Evolutionary conservation across 83 land plant genomes (phyloP), one percentile per base, ranked within the genome.

Genomic region (Diphasiastrum complanatum): DNA sequence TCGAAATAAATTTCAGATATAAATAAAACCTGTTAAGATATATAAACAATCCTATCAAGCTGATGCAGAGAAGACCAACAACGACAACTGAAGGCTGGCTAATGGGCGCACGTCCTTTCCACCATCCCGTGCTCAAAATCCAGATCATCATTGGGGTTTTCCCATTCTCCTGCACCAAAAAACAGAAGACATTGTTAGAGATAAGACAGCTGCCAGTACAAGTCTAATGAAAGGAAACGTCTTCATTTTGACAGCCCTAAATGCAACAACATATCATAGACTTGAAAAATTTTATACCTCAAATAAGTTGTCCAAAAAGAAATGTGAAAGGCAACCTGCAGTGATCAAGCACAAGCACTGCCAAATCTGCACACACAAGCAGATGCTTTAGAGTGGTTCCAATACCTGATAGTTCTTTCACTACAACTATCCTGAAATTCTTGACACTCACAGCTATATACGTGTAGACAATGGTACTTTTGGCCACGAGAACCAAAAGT

Each of bases 71-170:
- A 23, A 79, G 33, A 25, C 87, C 84, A 47, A 86, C 71, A 3
- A 85, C 79, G 19, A 80, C 5, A 33, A 83, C 81, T 58, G 90
- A 75, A 46, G 73, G 79, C 19, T 73, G 74, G 37, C 81, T 75
- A 31, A 74, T 52, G 14, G 84, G 82, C 6, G 87, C 87, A 24
- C 70, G 66, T 20, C 57, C 60, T 40, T 68, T 37, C 87, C 87
- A 84, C 87, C 87, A 84, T 31, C 87, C 87, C 32, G 87, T 84
- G 69, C 85, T 84, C 41, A 84, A 41, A 55, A 84, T 78, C 87
- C 87, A 84, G 19, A 55, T 72, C 37, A 81, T 77, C 71, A 61
- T 78, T 1, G 63, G 24, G 5, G 87, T 74, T 12, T 84, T 79
- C 3, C 87, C 87, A 84, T 84, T 78, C 58, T 84, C 87, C 87